Percentiles rank a stretch among this genome's conserved stretches.
Evolutionary conservation across 2,329 filamentous ascomycete species (phyloP).

Genomic region (Aspergillus calidoustus): DNA sequence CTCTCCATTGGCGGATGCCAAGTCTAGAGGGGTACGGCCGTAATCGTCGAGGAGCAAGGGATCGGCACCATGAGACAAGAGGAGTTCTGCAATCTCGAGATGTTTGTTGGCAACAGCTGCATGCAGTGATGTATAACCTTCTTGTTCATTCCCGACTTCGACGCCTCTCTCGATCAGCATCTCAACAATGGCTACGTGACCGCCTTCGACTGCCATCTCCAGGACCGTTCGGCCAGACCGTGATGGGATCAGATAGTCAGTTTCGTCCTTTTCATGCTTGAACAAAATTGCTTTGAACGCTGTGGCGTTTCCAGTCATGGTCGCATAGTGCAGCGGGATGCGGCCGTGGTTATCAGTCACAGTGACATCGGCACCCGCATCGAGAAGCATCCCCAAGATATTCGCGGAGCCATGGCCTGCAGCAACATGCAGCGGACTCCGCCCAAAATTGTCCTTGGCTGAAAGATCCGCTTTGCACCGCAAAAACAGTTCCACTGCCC

Average conservation of each 20-base stretch:
- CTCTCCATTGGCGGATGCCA: not conserved
- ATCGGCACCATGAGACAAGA: not conserved
- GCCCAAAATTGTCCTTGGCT: not conserved
- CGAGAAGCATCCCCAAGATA: not conserved
- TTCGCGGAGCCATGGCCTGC: not conserved
- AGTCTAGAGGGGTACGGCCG: not conserved
- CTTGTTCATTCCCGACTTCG: not conserved
- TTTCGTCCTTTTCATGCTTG: not conserved
- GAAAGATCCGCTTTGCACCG: not conserved
- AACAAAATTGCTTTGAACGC: not conserved
- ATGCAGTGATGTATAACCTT: slow-evolving; percentile 6
- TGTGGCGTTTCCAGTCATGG: not conserved
- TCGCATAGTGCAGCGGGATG: slow-evolving; percentile 3
- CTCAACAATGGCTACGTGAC: not conserved
- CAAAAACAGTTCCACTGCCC: not conserved
- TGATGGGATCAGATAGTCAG: not conserved
- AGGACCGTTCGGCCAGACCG: not conserved
- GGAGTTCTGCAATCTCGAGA: not conserved
- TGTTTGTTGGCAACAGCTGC: slow-evolving; percentile 3
- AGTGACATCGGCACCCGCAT: not conserved
- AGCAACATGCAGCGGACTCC: slow-evolving; percentile 1
- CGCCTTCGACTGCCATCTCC: not conserved
- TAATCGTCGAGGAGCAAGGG: slow-evolving; percentile 2
- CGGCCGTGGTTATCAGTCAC: not conserved
- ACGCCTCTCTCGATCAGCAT: not conserved